These are phyloP conservation scores for Ophiostoma quercus DNA, from an alignment of 2,329 filamentous ascomycete species.

Conservation along the genomic window DNA sequence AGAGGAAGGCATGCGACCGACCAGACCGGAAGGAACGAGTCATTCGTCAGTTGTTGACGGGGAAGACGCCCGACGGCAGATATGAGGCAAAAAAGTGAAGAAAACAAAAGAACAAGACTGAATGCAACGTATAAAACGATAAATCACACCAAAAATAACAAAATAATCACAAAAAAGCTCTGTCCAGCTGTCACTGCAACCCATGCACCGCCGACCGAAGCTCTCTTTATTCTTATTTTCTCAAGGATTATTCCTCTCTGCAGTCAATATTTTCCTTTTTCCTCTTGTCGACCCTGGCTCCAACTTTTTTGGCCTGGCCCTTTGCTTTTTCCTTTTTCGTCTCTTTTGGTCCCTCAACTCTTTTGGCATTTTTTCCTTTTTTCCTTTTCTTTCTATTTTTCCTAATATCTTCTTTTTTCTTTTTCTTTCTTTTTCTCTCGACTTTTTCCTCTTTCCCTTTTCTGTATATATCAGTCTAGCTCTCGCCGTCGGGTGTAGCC, in stretches of 20 bases:
- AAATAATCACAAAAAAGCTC: not conserved
- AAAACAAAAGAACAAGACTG: not conserved
- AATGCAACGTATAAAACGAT: not conserved
- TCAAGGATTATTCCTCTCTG: not conserved
- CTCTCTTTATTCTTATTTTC: not conserved
- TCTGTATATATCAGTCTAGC: slow-evolving; percentile 27
- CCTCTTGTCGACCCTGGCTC: not conserved
- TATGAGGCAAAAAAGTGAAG: not conserved
- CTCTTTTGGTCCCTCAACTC: not conserved
- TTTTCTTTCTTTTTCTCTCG: not conserved
- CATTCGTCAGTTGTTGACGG: not conserved
- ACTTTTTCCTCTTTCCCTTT: slow-evolving; percentile 18
- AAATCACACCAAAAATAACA: not conserved
- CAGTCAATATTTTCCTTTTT: not conserved
- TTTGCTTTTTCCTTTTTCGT: not conserved
- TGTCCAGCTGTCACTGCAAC: slow-evolving; percentile 5
- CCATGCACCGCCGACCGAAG: not conserved
- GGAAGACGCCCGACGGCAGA: not conserved
- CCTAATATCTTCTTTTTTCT: slow-evolving; percentile 4
- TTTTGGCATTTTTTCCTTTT: not conserved
- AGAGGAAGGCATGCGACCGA: not conserved
- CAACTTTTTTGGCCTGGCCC: not conserved
- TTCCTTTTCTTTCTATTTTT: slow-evolving; percentile 18
- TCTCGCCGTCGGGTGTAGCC: slow-evolving; percentile 31
- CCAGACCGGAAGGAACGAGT: not conserved